Evolutionary conservation across 345 rosid genomes (phyloP).

Genomic region (Eutrema yunnanense): DNA sequence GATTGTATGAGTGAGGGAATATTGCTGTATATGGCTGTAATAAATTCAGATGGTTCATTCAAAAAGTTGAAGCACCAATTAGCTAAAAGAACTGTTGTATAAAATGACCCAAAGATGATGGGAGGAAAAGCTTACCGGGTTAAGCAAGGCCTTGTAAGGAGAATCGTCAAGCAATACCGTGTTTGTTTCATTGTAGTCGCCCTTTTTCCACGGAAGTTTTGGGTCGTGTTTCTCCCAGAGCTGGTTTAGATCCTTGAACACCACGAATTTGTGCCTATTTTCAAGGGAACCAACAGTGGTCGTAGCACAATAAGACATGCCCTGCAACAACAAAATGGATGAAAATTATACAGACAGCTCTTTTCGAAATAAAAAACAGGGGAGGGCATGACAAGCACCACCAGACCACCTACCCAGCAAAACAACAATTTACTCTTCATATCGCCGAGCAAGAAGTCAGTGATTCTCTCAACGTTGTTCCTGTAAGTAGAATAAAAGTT

Average conservation of each 20-base stretch:
- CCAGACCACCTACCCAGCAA: slow-evolving; percentile 60
- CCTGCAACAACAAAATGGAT: slow-evolving; percentile 38
- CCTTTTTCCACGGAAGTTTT: slow-evolving; percentile 59
- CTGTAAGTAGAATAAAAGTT: slow-evolving; percentile 29
- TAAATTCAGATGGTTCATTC: neutral
- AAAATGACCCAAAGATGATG: neutral
- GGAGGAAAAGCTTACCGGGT: slow-evolving; percentile 57
- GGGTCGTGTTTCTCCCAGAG: slow-evolving; percentile 67
- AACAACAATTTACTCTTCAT: slow-evolving; percentile 66
- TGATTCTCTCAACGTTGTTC: slow-evolving; percentile 47
- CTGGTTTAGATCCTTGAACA: slow-evolving; percentile 69
- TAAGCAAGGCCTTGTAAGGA: slow-evolving; percentile 91
- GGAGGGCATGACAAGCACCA: neutral
- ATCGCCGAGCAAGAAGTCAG: slow-evolving; percentile 67
- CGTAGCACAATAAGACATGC: slow-evolving; percentile 55
- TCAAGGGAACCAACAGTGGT: slow-evolving; percentile 54
- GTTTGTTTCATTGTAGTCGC: slow-evolving; percentile 62
- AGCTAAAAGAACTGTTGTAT: neutral
- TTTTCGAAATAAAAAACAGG: neutral
- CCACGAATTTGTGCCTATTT: slow-evolving; percentile 57
- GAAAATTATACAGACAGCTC: neutral
- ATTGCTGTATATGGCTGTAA: slow-evolving; percentile 61
- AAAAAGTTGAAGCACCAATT: neutral
- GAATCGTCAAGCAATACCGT: slow-evolving; percentile 83
- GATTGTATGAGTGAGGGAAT: slow-evolving; percentile 64